Percentiles rank a stretch among this genome's conserved stretches.
These are phyloP conservation scores for Xylariomycetidae sp. DNA, from an alignment of 2,329 filamentous ascomycete genomes.

Conservation along the genomic window DNA sequence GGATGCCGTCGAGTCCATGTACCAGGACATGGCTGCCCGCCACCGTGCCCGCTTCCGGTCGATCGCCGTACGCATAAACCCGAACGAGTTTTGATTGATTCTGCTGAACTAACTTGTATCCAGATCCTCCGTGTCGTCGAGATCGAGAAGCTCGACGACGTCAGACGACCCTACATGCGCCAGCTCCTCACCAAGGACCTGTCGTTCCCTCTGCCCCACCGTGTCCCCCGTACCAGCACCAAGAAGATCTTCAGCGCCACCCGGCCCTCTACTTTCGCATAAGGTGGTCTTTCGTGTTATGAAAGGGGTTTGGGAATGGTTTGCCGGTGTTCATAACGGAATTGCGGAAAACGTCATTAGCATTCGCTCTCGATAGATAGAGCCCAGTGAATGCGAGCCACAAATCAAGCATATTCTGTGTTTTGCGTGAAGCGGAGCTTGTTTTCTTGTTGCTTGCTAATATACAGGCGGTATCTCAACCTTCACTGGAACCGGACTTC, in stretches of 20 bases:
- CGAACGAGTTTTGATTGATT: neutral
- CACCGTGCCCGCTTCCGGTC: constrained; percentile 97
- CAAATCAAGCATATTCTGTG: constrained; percentile 15
- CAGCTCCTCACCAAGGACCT: constrained; percentile 93
- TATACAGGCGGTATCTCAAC: constrained; percentile 6
- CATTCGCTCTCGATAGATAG: constrained; percentile 42
- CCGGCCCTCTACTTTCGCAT: constrained; percentile 97
- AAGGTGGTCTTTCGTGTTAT: constrained; percentile 52
- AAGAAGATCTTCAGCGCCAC: constrained; percentile 91
- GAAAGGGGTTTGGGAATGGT: constrained; percentile 44
- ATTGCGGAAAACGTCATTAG: constrained; percentile 53
- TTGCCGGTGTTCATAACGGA: constrained; percentile 55
- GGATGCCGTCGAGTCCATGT: constrained; percentile 92
- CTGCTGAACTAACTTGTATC: constrained; percentile 2
- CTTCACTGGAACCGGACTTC: constrained; percentile 19
- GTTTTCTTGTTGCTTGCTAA: constrained; percentile 3
- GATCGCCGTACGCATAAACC: constrained; percentile 79
- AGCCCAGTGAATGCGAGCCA: constrained; percentile 23
- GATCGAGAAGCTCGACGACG: constrained; percentile 86
- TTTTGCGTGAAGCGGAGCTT: constrained; percentile 7
- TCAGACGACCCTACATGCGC: constrained; percentile 99
- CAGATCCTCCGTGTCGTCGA: constrained; percentile 98
- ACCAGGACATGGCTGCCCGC: constrained; percentile 99
- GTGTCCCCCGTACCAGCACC: constrained; percentile 72
- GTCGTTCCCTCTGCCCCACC: constrained; percentile 98